Percentiles rank a stretch among this genome's conserved stretches.
These are phyloP conservation scores for Cucumis melo DNA, from an alignment of 306 rosid genomes.

Conservation along the genomic window DNA sequence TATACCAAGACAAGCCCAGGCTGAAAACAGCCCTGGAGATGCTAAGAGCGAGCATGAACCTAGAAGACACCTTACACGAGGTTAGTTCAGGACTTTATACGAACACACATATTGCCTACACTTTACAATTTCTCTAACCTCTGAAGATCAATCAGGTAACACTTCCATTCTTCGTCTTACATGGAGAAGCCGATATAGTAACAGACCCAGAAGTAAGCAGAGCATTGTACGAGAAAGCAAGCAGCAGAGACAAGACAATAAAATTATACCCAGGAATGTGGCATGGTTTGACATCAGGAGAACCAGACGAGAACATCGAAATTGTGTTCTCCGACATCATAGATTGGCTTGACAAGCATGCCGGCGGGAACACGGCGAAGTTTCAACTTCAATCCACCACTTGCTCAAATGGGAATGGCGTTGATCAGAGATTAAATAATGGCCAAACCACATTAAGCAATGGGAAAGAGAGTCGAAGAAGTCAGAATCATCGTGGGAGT, in stretches of 20 bases:
- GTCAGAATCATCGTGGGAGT: constrained; percentile 13
- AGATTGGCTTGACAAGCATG: constrained; percentile 48
- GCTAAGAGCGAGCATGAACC: constrained; percentile 53
- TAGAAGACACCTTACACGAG: constrained; percentile 49
- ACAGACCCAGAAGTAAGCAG: constrained; percentile 93
- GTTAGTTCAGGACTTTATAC: constrained; percentile 10
- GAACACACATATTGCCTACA: background rate
- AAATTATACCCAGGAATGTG: constrained; percentile 78
- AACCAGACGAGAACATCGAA: constrained; percentile 67
- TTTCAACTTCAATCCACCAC: background rate
- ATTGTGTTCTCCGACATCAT: constrained; percentile 54
- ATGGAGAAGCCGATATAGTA: constrained; percentile 81
- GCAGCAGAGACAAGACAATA: constrained; percentile 68
- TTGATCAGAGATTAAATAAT: constrained; percentile 9
- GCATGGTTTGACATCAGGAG: constrained; percentile 72
- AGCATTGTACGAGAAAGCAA: constrained; percentile 46
- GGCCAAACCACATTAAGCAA: background rate
- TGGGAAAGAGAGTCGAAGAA: background rate
- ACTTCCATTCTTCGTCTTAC: constrained; percentile 69
- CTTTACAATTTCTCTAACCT: background rate
- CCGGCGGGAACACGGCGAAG: background rate
- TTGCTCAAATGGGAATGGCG: constrained; percentile 6
- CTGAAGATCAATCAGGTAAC: constrained; percentile 25
- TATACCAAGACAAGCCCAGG: constrained; percentile 81
- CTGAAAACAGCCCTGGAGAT: constrained; percentile 72